phyloP scores from a whole-genome alignment of 495 filamentous ascomycete species.

The Penicillium steckii region DNA sequence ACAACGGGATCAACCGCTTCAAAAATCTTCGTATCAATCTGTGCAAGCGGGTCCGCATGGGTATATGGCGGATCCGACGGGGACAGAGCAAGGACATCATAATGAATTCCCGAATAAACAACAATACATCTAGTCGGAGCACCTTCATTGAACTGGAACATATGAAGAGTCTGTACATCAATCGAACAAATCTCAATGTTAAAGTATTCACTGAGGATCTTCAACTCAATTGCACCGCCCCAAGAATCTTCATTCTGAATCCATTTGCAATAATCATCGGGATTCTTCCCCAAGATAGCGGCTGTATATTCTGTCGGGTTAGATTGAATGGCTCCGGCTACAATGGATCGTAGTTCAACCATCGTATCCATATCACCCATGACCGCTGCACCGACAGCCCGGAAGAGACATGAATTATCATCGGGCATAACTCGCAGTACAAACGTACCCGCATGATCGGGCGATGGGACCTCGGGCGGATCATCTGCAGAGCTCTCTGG shows the following conservation, averaged over 20 bases:
- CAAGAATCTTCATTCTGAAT: conserved; percentile 79
- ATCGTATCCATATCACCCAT: conserved; percentile 70
- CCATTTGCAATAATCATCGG: conserved; percentile 78
- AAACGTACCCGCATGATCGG: conserved; percentile 60
- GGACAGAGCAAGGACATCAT: conserved; percentile 82
- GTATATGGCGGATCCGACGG: conserved; percentile 59
- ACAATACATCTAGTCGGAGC: conserved; percentile 70
- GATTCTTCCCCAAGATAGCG: conserved; percentile 72
- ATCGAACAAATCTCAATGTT: conserved; percentile 83
- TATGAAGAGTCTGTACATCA: conserved; percentile 66
- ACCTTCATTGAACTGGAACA: conserved; percentile 82
- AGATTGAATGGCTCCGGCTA: conserved; percentile 75
- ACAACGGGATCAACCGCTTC: conserved; percentile 65
- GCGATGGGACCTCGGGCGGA: conserved; percentile 67
- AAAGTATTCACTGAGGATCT: conserved; percentile 82
- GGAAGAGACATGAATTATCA: conserved; percentile 94
- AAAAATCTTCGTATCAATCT: conserved; percentile 80
- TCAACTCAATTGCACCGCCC: conserved; percentile 91
- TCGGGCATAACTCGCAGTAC: conserved; percentile 95
- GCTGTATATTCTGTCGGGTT: conserved; percentile 69
- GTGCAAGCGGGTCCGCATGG: conserved; percentile 57
- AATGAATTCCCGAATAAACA: conserved; percentile 93
- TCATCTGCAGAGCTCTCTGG: conserved; percentile 41
- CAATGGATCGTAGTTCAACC: conserved; percentile 73
- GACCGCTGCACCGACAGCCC: conserved; percentile 78